Evolutionary conservation across 768 basidiomycete species (phyloP), one percentile per base, ranked within the genome.

Genomic region (Stropharia rugosoannulata): DNA sequence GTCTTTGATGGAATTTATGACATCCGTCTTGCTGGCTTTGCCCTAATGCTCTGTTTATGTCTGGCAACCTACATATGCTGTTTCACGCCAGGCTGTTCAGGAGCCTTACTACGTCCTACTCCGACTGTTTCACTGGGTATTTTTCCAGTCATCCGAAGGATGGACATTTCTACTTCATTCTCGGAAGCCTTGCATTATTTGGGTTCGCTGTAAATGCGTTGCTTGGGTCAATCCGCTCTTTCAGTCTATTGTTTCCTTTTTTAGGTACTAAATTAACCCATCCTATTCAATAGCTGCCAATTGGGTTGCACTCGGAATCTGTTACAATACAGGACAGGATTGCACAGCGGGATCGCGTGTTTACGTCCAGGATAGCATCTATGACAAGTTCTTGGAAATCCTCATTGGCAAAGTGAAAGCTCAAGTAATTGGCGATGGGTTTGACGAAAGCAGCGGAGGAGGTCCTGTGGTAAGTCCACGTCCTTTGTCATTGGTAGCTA

Each of bases 261-360:
- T 41, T n/a, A 41, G 51, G 15, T 35, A 43, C 51, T 8, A 44
- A 4, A 16, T 13, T 27, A 29, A 42, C 32, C 18, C 8, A 35
- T 29, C 29, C 27, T 32, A 22, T 48, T 55, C 48, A 50, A 56
- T 69, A 83, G 93, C 93, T 53, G 90, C 92, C 27, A 85, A 80
- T 61, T 96, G 94, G 93, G 84, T 86, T 18, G 88, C 86, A 7
- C 77, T 95, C 19, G 93, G 94, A 18, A 88, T 95, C 54, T 86
- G 87, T 62, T 94, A 90, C 72, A 93, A 93, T 63, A 85, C 89
- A 36, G 92, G 93, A n/a, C 92, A 96, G 71, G 91, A 93, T 66
- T 97, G 95, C 70, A 93, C 90, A 3, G 94, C 94, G 19, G 93
- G 95, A 39, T 95, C 93, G 35, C 83, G 95, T 12, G 74, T 95